Evolutionary conservation across 2,329 filamentous ascomycete species (phyloP), one percentile per base, ranked within the genome.

Genomic region (Trichophyton simii): DNA sequence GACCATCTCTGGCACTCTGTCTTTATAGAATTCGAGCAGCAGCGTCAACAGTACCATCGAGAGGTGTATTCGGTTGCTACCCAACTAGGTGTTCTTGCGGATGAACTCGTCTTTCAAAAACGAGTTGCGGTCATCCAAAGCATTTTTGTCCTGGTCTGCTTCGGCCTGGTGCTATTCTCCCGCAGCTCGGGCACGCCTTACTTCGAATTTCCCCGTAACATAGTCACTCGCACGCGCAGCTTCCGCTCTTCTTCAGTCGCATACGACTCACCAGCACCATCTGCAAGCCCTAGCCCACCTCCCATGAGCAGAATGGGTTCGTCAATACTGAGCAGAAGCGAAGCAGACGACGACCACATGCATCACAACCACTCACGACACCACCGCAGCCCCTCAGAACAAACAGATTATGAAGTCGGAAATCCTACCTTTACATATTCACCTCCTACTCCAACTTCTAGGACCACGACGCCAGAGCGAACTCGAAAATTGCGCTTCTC

Each of bases 1-100:
- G 92, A 97, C 70, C 89, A 96, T 70, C 85, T 97, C 11, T 97
- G 92, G 91, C 91, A 96, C 73, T 92, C 88, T 20, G 96, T 95
- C 9, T 87, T 96, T 22, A 86, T 96, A 61, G 91, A 95, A 34
- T 83, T 97, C 13, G 91, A 96, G 71, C 86, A 85, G 48, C 92
- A 96, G 72, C 86, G 90, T 48, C 88, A 95, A 70, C 86, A 90
- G 67, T 89, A 89, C 15, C 85, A 91, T 69, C 82, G 85, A 61
- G 91, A 97, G 70, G 87, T 95, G 63, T 80, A 91, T 48, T 91
- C 91, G 2, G 80, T 97, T 60, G 89, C 86, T 68, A 78, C 85
- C 7, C 83, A 94, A 25, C 82, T 99, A 46, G 91, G 88, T 62
- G 80, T 97, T 36, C 82, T 99, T 9, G 92, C 92, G n/a, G 92